Base-by-base conservation (phyloP, 2,329 filamentous ascomycete species). In the Fusarium algeriense region DNA sequence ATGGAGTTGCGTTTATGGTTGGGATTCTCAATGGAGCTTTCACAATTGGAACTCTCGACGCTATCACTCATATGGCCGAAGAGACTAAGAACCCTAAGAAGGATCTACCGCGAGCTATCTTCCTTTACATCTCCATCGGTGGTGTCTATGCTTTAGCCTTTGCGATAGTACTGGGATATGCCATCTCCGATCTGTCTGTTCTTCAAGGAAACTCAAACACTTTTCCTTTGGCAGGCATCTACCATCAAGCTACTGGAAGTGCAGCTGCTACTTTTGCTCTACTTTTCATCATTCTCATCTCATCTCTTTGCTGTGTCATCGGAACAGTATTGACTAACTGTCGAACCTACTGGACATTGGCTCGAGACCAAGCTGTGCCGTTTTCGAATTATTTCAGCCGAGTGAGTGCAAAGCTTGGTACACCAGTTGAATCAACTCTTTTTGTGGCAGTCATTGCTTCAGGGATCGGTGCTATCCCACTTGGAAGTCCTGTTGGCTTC, bases 51-150 rank as follows among this genome's bases (percentile, higher is more conserved):
- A 76, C 75, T 0, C 57, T 73, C 0, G 75, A 76, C 3, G 64
- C 75, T 1, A 76, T 76, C 12, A 76, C 75, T 0, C 75, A 76
- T 34, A 75, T 77, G 73, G 75, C 75, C 0, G 75, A 77, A 20
- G 75, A 77, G 28, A 61, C 70, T 19, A 73, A 60, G 11, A 56
- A 70, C 10, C 75, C 75, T 0, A 68, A 56, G 30, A 69, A 50
- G 9, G 69, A 77, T 14, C 23, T 77, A 0, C 75, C 75, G 0
- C 63, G 64, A 23, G 75, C 73, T 1, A 77, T 77, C 0, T 69
- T 75, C 19, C 62, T 76, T 2, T 75, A 77, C n/a, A 77, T 77
- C 11, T 61, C 70, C 1, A 61, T 77, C 1, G 75, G 75, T 0
- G 75, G 75, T 3, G 52, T 77, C 2, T 77, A 73, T 20, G 67